Evolutionary conservation across 352 stramenopile species (phyloP), one percentile per base, ranked within the genome.

Genomic region (Peronospora farinosa): DNA sequence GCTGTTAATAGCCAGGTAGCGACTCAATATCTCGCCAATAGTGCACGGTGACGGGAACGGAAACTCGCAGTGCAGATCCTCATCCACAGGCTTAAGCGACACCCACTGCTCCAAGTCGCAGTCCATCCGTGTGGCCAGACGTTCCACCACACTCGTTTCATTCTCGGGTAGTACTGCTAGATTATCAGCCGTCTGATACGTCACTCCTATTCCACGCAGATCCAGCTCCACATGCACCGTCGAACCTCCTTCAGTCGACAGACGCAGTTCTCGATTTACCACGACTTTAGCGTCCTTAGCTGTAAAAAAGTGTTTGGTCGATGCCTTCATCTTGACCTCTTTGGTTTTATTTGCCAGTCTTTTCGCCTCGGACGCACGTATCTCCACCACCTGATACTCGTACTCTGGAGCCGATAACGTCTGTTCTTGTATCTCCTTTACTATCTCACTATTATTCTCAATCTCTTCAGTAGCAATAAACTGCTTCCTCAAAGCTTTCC

Each of bases 41-140:
- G 89, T 97, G 47, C 94, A 96, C 2, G 96, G 96, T 32, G 92
- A 97, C 13, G 96, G 96, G 73, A 98, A 98, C 6, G 86, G 82
- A 23, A 87, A 63, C 25, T 86, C 83, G 47, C 71, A 80, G 15
- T 71, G 47, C 23, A 68, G 51, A 45, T 83, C 72, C 5, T 69
- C 60, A 11, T 58, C 62, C 15, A 77, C 53, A 19, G 84, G 68
- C 54, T 88, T 62, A 7, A 97, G 62, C 30, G 57, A 57, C 37
- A 99, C 95, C 57, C 81, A 81, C 42, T 91, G 72, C 51, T 97
- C 85, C 25, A 98, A 64, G 45, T 98, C 77, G 51, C 89, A 97
- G 27, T 82, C 74, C 10, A 98, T 57, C 5, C 74, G 69, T 3
- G 57, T 65, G 7, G 89, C 93, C 0, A 98, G 74, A 9, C 55